Evolutionary conservation across 2,329 filamentous ascomycete species (phyloP).

Genomic region (Lachnellula arida): DNA sequence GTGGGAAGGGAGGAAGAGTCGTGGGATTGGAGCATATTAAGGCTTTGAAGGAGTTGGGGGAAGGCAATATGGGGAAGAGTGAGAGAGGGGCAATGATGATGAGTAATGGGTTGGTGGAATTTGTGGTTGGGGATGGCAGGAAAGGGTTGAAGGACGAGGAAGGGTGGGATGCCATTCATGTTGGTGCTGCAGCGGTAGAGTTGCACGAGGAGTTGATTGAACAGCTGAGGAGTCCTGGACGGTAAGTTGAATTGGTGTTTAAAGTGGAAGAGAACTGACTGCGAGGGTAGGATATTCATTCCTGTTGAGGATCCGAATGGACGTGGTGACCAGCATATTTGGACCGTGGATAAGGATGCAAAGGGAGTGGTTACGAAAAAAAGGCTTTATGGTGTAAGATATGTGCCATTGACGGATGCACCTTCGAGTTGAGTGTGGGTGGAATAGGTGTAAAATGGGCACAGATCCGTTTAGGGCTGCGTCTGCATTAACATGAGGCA

Average conservation of each 20-base stretch:
- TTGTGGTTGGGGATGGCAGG: constrained; percentile 71
- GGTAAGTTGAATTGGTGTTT: constrained; percentile 34
- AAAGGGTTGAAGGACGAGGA: constrained; percentile 52
- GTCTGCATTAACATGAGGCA: no score
- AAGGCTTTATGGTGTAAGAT: constrained; percentile 66
- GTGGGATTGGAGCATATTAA: constrained; percentile 72
- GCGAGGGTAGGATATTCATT: constrained; percentile 60
- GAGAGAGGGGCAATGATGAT: constrained; percentile 55
- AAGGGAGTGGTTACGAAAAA: constrained; percentile 56
- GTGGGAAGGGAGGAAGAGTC: constrained; percentile 39
- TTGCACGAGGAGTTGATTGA: constrained; percentile 68
- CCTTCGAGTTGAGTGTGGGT: constrained; percentile 33
- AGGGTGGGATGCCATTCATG: constrained; percentile 89
- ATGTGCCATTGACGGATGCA: constrained; percentile 73
- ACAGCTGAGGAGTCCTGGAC: constrained; percentile 74
- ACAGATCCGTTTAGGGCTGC: neutral
- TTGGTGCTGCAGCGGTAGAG: constrained; percentile 76
- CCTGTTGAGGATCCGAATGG: constrained; percentile 56
- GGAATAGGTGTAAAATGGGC: neutral
- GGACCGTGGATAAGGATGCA: constrained; percentile 67
- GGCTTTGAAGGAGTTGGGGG: constrained; percentile 57
- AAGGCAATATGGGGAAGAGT: constrained; percentile 61
- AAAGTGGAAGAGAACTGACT: constrained; percentile 3
- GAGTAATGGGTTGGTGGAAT: constrained; percentile 59
- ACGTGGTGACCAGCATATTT: constrained; percentile 56